phyloP scores from a whole-genome alignment of 495 filamentous ascomycete genomes.

The Lasiosphaeris hirsuta region DNA sequence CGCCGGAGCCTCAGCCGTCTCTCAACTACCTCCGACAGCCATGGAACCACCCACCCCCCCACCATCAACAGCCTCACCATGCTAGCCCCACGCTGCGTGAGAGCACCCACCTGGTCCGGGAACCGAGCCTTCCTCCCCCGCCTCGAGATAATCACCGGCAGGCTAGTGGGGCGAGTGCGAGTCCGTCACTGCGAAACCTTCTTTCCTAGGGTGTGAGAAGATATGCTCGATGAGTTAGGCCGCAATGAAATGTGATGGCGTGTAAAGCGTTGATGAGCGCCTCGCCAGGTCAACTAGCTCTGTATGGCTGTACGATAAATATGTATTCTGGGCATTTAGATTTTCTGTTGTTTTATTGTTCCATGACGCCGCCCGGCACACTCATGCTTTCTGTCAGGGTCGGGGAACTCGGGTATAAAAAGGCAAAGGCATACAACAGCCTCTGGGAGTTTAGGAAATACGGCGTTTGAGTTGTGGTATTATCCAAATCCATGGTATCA shows the following conservation, averaged over 20 bases:
- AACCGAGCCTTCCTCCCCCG: conserved; percentile 25
- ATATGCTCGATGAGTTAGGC: too few relatives aligned
- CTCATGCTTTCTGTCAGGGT: neutral
- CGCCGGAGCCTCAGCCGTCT: conserved; percentile 33
- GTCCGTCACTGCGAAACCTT: conserved; percentile 71
- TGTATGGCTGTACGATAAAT: neutral
- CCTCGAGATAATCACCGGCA: conserved; percentile 37
- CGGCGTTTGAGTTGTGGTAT: neutral
- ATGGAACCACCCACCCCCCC: neutral
- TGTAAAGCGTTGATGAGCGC: too few relatives aligned
- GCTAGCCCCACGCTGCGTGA: conserved; percentile 34
- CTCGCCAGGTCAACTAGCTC: too few relatives aligned
- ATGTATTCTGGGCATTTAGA: neutral
- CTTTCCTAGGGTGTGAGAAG: conserved; percentile 48
- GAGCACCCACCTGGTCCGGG: conserved; percentile 18
- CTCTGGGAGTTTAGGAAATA: conserved; percentile 7
- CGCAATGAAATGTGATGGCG: too few relatives aligned
- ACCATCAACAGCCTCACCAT: conserved; percentile 22
- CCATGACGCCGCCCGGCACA: neutral
- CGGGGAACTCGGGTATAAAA: conserved; percentile 1
- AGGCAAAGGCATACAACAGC: neutral
- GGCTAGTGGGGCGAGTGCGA: conserved; percentile 65
- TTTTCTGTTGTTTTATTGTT: neutral
- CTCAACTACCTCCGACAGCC: conserved; percentile 32
- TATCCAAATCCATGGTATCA: neutral